A percentile compares a stretch with the other conserved stretches of the same genome.
phyloP scores from a whole-genome alignment of 164 flowering plant species.

The Stephania yunnanensis region DNA sequence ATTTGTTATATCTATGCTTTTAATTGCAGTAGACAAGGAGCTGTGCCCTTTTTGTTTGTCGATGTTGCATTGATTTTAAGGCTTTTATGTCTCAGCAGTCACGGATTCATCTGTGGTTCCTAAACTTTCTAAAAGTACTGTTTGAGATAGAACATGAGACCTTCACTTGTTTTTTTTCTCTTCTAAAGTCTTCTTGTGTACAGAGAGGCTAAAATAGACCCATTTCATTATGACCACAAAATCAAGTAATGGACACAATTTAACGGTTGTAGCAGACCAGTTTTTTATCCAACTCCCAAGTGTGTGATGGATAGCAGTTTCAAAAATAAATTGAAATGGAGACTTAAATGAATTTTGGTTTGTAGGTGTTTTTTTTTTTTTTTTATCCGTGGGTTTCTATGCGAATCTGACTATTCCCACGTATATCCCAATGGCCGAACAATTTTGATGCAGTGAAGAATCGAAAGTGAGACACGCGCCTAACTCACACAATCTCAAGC shows the following conservation, averaged over 20 bases:
- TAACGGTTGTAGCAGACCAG: neutral
- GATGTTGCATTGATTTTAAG: neutral
- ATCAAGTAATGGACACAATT: neutral
- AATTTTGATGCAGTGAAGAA: no score
- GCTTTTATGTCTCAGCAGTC: neutral
- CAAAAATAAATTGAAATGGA: neutral
- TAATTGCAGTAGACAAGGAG: neutral
- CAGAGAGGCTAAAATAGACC: neutral
- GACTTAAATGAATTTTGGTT: neutral
- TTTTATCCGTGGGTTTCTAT: no score
- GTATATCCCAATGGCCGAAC: no score
- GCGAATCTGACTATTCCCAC: no score
- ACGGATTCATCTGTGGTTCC: constrained; percentile 2
- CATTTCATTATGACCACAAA: neutral
- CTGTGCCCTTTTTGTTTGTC: neutral
- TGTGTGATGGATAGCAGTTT: neutral
- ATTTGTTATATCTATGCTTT: neutral
- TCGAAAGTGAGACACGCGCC: no score
- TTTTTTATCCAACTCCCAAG: neutral
- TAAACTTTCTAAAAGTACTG: neutral
- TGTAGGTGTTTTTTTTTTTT: neutral
- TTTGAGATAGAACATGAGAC: neutral
- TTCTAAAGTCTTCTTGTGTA: neutral
- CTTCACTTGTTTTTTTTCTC: neutral
- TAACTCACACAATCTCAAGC: no score